Conservation (phyloP, 768 basidiomycete species). For the Kwoniella sp. region DNA sequence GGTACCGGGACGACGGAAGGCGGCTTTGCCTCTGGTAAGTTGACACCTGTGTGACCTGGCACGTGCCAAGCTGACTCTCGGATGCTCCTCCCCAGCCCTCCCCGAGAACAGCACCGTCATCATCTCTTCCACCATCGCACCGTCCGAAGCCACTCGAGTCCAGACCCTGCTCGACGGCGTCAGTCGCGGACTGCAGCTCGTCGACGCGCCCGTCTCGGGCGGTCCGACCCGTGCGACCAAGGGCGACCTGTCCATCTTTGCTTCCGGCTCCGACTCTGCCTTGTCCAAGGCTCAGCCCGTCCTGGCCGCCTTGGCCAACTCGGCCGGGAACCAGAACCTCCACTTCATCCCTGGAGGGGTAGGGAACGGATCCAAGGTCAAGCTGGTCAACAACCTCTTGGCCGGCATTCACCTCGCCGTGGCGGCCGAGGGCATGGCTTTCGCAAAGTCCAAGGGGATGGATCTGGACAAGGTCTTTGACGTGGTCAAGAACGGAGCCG, state of each 20-base stretch:
- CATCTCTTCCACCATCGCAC: conserved; percentile 37
- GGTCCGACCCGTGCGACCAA: conserved; percentile 30
- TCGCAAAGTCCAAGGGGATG: conserved; percentile 38
- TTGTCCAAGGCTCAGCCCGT: conserved; percentile 21
- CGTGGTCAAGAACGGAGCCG: conserved; percentile 35
- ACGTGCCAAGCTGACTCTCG: neutral
- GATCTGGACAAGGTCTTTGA: conserved; percentile 32
- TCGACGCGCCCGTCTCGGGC: conserved; percentile 44
- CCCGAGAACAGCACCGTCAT: conserved; percentile 27
- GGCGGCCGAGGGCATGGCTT: conserved; percentile 35
- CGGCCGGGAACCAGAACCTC: conserved; percentile 22
- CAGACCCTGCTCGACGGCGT: conserved; percentile 17
- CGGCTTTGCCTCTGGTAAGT: conserved; percentile 12
- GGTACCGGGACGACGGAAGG: conserved; percentile 6
- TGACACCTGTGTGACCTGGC: neutral
- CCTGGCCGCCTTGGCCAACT: conserved; percentile 26
- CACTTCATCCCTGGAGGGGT: conserved; percentile 43
- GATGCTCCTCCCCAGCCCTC: conserved; percentile 13
- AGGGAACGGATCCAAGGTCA: conserved; percentile 34
- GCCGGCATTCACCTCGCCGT: conserved; percentile 34
- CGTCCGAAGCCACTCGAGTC: conserved; percentile 26
- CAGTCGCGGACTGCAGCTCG: conserved; percentile 16
- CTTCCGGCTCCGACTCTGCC: conserved; percentile 23
- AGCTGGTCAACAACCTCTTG: conserved; percentile 37
- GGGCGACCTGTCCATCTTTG: conserved; percentile 42